phyloP scores from a whole-genome alignment of 2,329 filamentous ascomycete genomes.

The Stachybotrys chartarum region DNA sequence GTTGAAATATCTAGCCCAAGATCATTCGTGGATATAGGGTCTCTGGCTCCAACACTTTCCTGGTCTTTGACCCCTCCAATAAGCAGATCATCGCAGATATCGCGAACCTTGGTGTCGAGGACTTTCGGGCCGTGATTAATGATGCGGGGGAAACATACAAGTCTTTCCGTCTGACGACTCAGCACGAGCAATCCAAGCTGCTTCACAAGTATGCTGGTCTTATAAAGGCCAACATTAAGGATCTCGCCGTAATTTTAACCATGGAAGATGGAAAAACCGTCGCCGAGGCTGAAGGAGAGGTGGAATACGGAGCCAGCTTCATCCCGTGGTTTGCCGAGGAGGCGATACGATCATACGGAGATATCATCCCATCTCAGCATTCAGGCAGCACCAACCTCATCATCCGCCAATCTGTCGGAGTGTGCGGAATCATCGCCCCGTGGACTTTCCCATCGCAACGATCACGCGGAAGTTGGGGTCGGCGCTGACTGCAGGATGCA shows the following conservation, averaged over 20 bases:
- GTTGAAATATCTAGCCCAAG: too few species aligned
- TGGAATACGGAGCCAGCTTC: slow-evolving; percentile 46
- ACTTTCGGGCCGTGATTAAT: too few species aligned
- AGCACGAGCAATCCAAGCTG: too few species aligned
- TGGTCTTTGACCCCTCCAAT: too few species aligned
- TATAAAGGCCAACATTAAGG: slow-evolving; percentile 13
- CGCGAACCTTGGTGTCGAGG: too few species aligned
- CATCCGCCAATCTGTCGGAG: slow-evolving; percentile 8
- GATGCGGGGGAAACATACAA: too few species aligned
- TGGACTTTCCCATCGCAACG: slow-evolving; percentile 57
- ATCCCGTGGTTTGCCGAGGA: slow-evolving; percentile 56
- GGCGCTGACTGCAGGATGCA: slow-evolving; percentile 64
- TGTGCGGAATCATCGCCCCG: slow-evolving; percentile 43
- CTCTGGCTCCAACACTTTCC: too few species aligned
- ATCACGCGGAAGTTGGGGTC: slow-evolving; percentile 36
- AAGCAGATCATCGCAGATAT: too few species aligned
- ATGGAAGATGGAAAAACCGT: slow-evolving; percentile 64
- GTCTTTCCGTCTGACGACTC: too few species aligned
- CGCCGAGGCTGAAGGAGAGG: slow-evolving; percentile 48
- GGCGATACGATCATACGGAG: slow-evolving; percentile 48
- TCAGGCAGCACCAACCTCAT: slow-evolving; percentile 39
- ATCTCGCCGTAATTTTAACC: slow-evolving; percentile 58
- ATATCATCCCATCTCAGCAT: slow-evolving; percentile 48
- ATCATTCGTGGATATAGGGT: too few species aligned
- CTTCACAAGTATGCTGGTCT: too few species aligned